phyloP scores from a whole-genome alignment of 306 rosid genomes.

The Styphnolobium japonicum region DNA sequence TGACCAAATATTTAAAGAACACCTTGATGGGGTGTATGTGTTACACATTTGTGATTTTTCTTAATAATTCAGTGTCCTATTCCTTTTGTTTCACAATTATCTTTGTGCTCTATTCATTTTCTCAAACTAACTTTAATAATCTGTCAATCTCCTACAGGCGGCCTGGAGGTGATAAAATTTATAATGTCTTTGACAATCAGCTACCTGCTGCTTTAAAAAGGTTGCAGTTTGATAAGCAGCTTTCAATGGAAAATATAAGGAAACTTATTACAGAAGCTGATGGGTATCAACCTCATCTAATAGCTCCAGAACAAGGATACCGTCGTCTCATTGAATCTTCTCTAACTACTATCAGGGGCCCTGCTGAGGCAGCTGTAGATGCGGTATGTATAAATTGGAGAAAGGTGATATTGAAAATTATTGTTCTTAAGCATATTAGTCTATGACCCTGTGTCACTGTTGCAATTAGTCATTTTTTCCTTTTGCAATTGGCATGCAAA shows the following conservation, averaged over 20 bases:
- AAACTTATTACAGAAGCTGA: slow-evolving; percentile 96
- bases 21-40: slow-evolving; percentile 96
- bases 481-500: background rate
- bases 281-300: slow-evolving; percentile 97
- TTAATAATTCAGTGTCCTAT: background rate
- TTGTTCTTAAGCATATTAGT: background rate
- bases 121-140: background rate
- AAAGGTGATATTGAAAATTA: background rate
- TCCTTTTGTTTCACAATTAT: background rate
- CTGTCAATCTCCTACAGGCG: slow-evolving; percentile 56
- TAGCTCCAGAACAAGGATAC: slow-evolving; percentile 97
- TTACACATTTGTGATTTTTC: background rate
- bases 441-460: background rate
- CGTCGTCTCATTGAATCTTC: slow-evolving; percentile 93
- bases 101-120: background rate
- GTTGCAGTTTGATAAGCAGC: slow-evolving; percentile 96
- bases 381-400: slow-evolving; percentile 53
- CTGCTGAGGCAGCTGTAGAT: slow-evolving; percentile 96
- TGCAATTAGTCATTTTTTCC: background rate
- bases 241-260: slow-evolving; percentile 87
- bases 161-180: slow-evolving; percentile 90
- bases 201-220: slow-evolving; percentile 94
- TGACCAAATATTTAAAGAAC: slow-evolving; percentile 88
- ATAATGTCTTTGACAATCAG: slow-evolving; percentile 91
- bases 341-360: slow-evolving; percentile 77